Conservation (phyloP, 768 basidiomycete species). For the Phylloporus sp. region DNA sequence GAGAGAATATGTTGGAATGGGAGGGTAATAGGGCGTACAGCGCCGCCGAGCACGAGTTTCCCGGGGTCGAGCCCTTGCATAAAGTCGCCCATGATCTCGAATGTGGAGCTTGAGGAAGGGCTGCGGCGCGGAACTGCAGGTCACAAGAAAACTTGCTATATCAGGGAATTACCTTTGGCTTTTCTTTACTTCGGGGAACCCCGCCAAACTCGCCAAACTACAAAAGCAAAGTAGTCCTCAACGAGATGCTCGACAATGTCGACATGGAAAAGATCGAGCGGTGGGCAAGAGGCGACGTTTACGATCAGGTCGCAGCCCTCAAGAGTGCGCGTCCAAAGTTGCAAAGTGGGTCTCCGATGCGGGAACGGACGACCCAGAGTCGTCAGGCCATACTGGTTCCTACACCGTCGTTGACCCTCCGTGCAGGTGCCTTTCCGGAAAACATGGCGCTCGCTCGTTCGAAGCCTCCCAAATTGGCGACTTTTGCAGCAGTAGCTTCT, state of each 20-base stretch:
- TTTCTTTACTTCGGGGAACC: too few relatives aligned
- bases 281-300: slow-evolving; percentile 86
- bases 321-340: slow-evolving; percentile 83
- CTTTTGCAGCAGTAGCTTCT: slow-evolving; percentile 63
- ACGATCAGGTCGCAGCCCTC: slow-evolving; percentile 90
- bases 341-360: slow-evolving; percentile 98
- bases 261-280: slow-evolving; percentile 65
- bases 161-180: too few relatives aligned
- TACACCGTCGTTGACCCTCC: not conserved
- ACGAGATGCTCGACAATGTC: slow-evolving; percentile 95
- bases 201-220: too few relatives aligned
- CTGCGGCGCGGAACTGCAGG: too few relatives aligned
- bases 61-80: slow-evolving; percentile 66
- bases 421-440: slow-evolving; percentile 80
- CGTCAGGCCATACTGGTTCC: slow-evolving; percentile 28
- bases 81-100: slow-evolving; percentile 65
- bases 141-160: too few relatives aligned
- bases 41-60: slow-evolving; percentile 58
- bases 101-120: too few relatives aligned
- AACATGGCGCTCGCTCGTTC: slow-evolving; percentile 84
- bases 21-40: slow-evolving; percentile 38
- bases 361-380: slow-evolving; percentile 82
- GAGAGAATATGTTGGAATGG: not conserved
- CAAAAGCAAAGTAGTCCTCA: slow-evolving; percentile 94
- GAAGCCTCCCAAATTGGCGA: slow-evolving; percentile 94